phyloP scores from a whole-genome alignment of 2,329 filamentous ascomycete species.

The Xylaria sp. region DNA sequence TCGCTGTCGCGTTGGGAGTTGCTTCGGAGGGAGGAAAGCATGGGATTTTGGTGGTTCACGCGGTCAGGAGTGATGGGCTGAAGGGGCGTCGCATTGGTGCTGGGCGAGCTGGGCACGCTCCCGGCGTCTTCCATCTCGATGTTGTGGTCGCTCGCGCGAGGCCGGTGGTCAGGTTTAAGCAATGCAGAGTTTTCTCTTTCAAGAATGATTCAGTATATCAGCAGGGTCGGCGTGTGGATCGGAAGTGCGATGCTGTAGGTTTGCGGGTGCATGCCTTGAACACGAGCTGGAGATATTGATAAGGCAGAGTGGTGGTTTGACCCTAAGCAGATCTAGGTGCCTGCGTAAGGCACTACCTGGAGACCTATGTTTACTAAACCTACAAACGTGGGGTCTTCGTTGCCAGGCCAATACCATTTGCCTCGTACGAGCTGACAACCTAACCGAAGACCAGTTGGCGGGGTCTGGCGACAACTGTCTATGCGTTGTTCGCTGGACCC shows the following conservation, averaged over 20 bases:
- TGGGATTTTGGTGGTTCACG: constrained; percentile 38
- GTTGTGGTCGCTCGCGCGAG: neutral
- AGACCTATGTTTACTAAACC: neutral
- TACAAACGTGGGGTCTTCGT: constrained; percentile 17
- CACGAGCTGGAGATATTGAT: too few relatives aligned
- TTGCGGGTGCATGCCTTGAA: too few relatives aligned
- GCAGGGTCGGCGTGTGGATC: too few relatives aligned
- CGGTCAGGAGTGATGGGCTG: constrained; percentile 40
- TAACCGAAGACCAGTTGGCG: too few relatives aligned
- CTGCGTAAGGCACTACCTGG: too few relatives aligned
- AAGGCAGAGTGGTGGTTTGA: too few relatives aligned
- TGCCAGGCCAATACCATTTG: constrained; percentile 25
- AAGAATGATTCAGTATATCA: neutral
- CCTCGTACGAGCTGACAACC: neutral
- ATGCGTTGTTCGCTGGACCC: too few relatives aligned
- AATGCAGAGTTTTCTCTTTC: neutral
- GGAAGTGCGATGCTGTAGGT: too few relatives aligned
- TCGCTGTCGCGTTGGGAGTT: constrained; percentile 39
- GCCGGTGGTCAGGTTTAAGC: neutral
- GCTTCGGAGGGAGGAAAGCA: constrained; percentile 29
- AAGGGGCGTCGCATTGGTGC: constrained; percentile 32
- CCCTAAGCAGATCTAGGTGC: too few relatives aligned
- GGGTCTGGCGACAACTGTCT: constrained; percentile 11
- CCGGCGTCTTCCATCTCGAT: constrained; percentile 34
- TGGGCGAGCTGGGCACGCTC: constrained; percentile 34